Conservation (phyloP, 2,329 filamentous ascomycete species). For the Sordariomycetes sp. region DNA sequence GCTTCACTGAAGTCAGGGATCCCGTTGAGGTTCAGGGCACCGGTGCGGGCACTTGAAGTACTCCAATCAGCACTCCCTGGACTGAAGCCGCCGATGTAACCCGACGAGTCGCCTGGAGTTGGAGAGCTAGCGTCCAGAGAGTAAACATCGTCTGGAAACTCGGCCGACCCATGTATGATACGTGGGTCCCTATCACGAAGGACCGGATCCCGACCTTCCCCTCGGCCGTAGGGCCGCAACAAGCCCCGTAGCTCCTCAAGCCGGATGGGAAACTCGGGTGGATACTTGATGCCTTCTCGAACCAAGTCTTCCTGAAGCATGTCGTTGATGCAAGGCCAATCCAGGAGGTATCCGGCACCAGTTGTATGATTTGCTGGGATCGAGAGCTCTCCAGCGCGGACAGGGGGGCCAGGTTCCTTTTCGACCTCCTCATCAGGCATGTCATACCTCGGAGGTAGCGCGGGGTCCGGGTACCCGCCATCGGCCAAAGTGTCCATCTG, state of each 20-base stretch:
- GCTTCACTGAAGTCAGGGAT: constrained; percentile 39
- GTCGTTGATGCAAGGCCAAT: constrained; percentile 54
- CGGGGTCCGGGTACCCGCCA: constrained; percentile 1
- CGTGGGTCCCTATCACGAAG: constrained; percentile 11
- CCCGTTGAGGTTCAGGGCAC: constrained; percentile 21
- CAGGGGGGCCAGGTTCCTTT: constrained; percentile 32
- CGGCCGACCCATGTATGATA: constrained; percentile 22
- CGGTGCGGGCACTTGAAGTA: constrained; percentile 23
- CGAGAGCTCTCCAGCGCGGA: constrained; percentile 47
- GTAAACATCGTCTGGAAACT: constrained; percentile 28
- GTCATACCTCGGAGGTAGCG: constrained; percentile 15
- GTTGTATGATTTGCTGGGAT: constrained; percentile 83
- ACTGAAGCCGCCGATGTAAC: constrained; percentile 40
- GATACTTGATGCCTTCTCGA: constrained; percentile 35
- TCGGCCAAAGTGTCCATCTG: not conserved
- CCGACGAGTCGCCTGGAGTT: constrained; percentile 43
- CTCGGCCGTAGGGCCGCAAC: constrained; percentile 63
- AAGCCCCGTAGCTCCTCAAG: constrained; percentile 62
- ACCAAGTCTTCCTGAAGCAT: constrained; percentile 42
- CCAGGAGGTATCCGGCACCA: constrained; percentile 69
- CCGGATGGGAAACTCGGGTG: constrained; percentile 63
- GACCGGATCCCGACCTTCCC: constrained; percentile 41
- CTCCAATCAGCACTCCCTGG: constrained; percentile 18
- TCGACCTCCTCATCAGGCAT: constrained; percentile 35
- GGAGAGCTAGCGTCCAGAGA: constrained; percentile 39